Evolutionary conservation across 2,329 filamentous ascomycete genomes (phyloP).

Genomic region (Scorias spongiosa): DNA sequence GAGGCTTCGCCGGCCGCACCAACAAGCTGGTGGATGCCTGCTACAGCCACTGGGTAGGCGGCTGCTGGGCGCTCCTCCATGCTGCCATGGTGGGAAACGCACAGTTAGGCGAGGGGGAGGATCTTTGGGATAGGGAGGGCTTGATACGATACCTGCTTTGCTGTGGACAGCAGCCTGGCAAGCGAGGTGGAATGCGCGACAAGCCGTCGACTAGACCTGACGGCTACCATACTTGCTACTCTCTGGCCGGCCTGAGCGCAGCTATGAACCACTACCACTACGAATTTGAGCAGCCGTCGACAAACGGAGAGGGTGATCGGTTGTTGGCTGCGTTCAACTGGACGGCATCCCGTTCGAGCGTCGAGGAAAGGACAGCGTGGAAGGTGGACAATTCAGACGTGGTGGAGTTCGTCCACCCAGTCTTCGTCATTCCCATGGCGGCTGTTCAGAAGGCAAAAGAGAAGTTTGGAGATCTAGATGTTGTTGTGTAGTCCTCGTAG

Average conservation of each 20-base stretch:
- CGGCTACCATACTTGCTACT: constrained; percentile 87
- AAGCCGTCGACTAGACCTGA: constrained; percentile 87
- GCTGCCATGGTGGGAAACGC: constrained; percentile 49
- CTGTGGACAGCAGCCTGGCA: constrained; percentile 60
- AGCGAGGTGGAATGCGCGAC: constrained; percentile 71
- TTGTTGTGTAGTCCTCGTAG: too few relatives aligned
- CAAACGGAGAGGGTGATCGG: constrained; percentile 8
- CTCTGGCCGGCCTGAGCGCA: constrained; percentile 69
- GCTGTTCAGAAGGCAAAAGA: constrained; percentile 48
- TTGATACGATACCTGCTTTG: constrained; percentile 77
- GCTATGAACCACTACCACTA: constrained; percentile 52
- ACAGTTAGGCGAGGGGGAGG: constrained; percentile 12
- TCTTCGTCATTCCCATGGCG: constrained; percentile 68
- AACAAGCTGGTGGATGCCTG: constrained; percentile 98
- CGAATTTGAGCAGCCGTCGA: constrained; percentile 10
- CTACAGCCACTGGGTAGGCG: constrained; percentile 95
- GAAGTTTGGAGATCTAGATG: constrained; percentile 40
- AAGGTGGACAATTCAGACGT: constrained; percentile 58
- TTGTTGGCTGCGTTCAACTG: constrained; percentile 30
- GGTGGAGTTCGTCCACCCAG: constrained; percentile 58
- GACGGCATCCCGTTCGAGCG: constrained; percentile 30
- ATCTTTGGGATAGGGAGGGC: constrained; percentile 66
- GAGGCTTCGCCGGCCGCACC: constrained; percentile 81
- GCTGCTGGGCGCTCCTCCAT: constrained; percentile 84
- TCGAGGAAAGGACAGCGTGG: constrained; percentile 33